Evolutionary conservation across 1,284 basidiomycete species (phyloP).

Genomic region (Sporisorium graminicola): DNA sequence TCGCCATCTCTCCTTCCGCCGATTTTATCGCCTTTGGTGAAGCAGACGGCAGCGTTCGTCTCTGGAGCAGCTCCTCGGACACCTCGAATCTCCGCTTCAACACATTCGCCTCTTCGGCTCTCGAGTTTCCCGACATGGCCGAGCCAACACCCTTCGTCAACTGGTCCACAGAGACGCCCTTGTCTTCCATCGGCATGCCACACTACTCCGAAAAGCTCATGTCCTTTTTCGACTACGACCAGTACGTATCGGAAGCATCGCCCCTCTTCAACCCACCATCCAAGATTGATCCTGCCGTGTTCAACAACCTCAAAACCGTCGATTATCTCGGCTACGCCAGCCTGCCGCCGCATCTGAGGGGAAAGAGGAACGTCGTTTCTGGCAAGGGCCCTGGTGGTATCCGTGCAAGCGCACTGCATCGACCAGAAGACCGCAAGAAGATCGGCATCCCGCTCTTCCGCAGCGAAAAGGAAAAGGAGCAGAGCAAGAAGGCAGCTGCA

Average conservation of each 20-base stretch:
- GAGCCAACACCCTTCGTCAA: conserved; percentile 78
- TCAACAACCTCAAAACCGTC: conserved; percentile 83
- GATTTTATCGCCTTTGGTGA: conserved; percentile 94
- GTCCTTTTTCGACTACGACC: conserved; percentile 77
- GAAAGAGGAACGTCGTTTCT: conserved; percentile 81
- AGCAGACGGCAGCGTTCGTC: conserved; percentile 84
- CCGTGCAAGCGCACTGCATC: conserved; percentile 47
- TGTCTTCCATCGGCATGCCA: conserved; percentile 91
- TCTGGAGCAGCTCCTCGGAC: conserved; percentile 78
- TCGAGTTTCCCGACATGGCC: conserved; percentile 85
- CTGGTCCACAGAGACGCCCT: conserved; percentile 87
- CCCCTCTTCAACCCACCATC: conserved; percentile 76
- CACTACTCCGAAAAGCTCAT: conserved; percentile 83
- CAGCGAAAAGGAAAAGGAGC: conserved; percentile 78
- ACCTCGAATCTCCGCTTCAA: conserved; percentile 78
- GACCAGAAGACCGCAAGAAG: conserved; percentile 62
- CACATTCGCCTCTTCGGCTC: conserved; percentile 84
- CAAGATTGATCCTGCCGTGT: conserved; percentile 82
- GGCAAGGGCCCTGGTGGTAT: conserved; percentile 62
- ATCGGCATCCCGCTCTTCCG: conserved; percentile 78
- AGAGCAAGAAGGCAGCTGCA: conserved; percentile 59
- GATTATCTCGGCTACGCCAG: conserved; percentile 89
- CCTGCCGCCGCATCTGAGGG: conserved; percentile 84
- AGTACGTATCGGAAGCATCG: conserved; percentile 66
- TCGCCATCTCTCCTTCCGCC: conserved; percentile 85